phyloP scores from a whole-genome alignment of 768 basidiomycete genomes.

The Boletellus sp. region DNA sequence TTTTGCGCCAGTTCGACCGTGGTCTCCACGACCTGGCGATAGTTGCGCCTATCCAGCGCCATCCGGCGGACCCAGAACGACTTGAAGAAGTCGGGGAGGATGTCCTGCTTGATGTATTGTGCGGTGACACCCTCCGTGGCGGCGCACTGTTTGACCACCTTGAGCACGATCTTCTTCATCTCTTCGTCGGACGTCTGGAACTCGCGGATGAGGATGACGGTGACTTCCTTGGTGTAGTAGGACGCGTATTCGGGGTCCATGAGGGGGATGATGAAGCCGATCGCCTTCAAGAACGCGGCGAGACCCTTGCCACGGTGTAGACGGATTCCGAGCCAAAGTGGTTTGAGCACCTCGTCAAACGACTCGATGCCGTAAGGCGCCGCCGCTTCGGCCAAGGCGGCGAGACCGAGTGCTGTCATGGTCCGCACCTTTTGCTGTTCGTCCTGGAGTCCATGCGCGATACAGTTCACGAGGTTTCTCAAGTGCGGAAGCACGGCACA shows the following conservation, averaged over 20 bases:
- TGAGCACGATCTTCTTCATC: constrained; percentile 99
- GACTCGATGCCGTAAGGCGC: constrained; percentile 99
- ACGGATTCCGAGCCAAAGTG: constrained; percentile 75
- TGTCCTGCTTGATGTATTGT: constrained; percentile 94
- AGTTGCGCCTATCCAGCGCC: constrained; percentile 95
- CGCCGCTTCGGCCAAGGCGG: constrained; percentile 94
- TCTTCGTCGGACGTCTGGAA: constrained; percentile 99
- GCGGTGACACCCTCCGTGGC: constrained; percentile 98
- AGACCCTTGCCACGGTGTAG: constrained; percentile 76
- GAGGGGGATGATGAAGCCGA: constrained; percentile 98
- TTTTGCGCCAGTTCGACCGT: constrained; percentile 98
- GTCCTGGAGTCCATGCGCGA: constrained; percentile 77
- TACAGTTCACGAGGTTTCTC: constrained; percentile 93
- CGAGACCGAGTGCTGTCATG: constrained; percentile 74
- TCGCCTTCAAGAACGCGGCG: constrained; percentile 82
- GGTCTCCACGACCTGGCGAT: constrained; percentile 96
- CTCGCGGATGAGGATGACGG: constrained; percentile 94
- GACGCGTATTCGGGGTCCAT: constrained; percentile 99
- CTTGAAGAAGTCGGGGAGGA: constrained; percentile 98
- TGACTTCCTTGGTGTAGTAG: constrained; percentile 98
- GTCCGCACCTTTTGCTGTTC: constrained; percentile 80
- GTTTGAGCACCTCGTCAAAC: constrained; percentile 91
- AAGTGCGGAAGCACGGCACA: constrained; percentile 97
- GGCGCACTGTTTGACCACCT: constrained; percentile 98
- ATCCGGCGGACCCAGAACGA: constrained; percentile 98